Base-by-base conservation (phyloP, 306 rosid species). In the Nissolia schottii region DNA sequence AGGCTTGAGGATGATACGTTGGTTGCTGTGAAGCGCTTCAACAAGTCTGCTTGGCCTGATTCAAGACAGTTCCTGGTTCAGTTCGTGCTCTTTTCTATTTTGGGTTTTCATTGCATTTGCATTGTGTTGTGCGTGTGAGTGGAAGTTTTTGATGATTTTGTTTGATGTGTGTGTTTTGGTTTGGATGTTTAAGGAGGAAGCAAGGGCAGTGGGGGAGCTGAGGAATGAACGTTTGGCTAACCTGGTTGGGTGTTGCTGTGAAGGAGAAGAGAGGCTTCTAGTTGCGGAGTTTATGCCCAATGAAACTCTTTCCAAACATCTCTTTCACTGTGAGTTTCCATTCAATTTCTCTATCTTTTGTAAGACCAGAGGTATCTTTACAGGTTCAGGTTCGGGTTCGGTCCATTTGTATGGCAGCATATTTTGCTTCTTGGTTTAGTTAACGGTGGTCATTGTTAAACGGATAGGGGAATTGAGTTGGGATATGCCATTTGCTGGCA, bases 281-380 rank as follows among this genome's bases (percentile, higher is more conserved):
- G 93, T 90, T 62, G 88, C 93, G 9, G 93, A 90, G 82, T 90
- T 86, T 79, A 90, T 90, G 96, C 93, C 90, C 31, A 68, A 86
- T 64, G 96, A 90, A 71, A 90, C 96, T 77, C 96, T 88, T 7
- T 90, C 96, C 27, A 88, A 88, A 75, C 96, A 90, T 80, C 90
- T 88, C 70, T 90, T 90, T 75, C 96, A 90, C 25, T 90, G 96
- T 88, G 76, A 77, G 55, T 78, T 50, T 71, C 68, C 68, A 16
- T 10, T 12, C 23, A 1, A n/a, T 68, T 68, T 68, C n/a, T 19
- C 8, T 45, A 6, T n/a, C 51, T 45, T n/a, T n/a, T n/a, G n/a
- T n/a, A n/a, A n/a, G n/a, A n/a, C n/a, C n/a, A n/a, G n/a, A n/a
- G n/a, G n/a, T n/a, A n/a, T n/a, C n/a, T n/a, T n/a, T n/a, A n/a